A percentile compares a stretch with the other conserved stretches of the same genome.
Evolutionary conservation across 441 rosid genomes (phyloP).

Genomic region (California macrophylla): DNA sequence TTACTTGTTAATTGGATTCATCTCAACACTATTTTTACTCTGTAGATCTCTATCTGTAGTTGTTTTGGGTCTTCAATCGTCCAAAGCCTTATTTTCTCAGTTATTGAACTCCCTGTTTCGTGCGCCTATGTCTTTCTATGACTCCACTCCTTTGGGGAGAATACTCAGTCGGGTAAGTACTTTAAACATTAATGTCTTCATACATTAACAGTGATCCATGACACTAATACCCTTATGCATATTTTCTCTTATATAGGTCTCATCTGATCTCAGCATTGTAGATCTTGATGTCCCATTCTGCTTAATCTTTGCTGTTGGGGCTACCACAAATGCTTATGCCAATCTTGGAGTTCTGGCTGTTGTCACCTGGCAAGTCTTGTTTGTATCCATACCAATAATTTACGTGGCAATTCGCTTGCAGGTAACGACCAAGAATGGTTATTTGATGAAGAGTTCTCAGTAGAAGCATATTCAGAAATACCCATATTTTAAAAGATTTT

Average conservation of each 20-base stretch:
- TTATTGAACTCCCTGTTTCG: slow-evolving; percentile 78
- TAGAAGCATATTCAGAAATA: too few species aligned
- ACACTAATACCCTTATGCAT: background rate
- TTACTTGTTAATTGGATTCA: slow-evolving; percentile 56
- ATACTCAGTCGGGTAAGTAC: slow-evolving; percentile 75
- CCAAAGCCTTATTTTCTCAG: slow-evolving; percentile 70
- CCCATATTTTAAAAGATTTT: too few species aligned
- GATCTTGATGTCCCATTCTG: slow-evolving; percentile 83
- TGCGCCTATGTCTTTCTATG: slow-evolving; percentile 91
- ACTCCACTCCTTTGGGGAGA: slow-evolving; percentile 92
- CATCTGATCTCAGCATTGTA: slow-evolving; percentile 83
- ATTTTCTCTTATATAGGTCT: slow-evolving; percentile 33
- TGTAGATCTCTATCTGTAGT: slow-evolving; percentile 46
- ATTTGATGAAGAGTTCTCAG: background rate
- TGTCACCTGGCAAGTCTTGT: slow-evolving; percentile 88
- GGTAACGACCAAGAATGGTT: slow-evolving; percentile 30
- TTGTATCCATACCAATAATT: slow-evolving; percentile 72
- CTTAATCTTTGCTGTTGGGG: slow-evolving; percentile 49
- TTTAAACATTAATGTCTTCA: background rate
- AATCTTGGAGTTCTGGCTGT: slow-evolving; percentile 74
- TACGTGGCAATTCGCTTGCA: slow-evolving; percentile 59
- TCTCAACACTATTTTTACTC: slow-evolving; percentile 39
- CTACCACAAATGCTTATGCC: slow-evolving; percentile 45
- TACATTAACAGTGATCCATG: background rate
- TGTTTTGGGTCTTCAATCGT: slow-evolving; percentile 51